Base-by-base conservation (phyloP, 805 yeast genomes). In the Yarrowia bubula region DNA sequence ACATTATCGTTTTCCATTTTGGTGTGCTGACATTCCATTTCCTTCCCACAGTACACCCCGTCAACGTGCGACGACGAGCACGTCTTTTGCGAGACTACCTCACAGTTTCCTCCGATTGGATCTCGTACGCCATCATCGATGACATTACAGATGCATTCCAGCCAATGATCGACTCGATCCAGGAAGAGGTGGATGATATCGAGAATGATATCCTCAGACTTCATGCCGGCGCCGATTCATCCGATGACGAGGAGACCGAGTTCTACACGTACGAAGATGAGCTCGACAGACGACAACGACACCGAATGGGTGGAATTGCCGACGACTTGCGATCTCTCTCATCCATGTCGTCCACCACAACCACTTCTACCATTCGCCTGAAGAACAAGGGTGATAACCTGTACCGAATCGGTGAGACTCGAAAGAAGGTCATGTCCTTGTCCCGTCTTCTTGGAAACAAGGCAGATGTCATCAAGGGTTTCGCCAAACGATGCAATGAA, bases 121-220 rank as follows among this genome's bases (percentile, higher is more conserved):
- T 95, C 51, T 93, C 97, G 1, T 95, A 95, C 76, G 98, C 98
- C 0, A 78, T 95, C 68, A 90, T 95, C 70, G 99, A 95, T 78
- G 98, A 95, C 74, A 90, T 95, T 68, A 93, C 98, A 0, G 99
- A 95, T 79, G 96, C 96, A 0, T 95, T 90, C 79, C 98, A 96
- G 0, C 99, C 99, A 2, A 85, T 95, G 88, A 92, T 95, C 68
- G 96, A 90, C 66, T 84, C 93, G 53, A 92, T 95, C 62, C 98
- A 95, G 73, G 91, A 87, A 66, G 99, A 95, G 71, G 98, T 95
- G 22, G 91, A 92, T 73, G 83, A 85, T n/a, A 95, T 95, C 68
- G 99, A 95, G 72, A 97, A 93, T 71, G 89, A 92, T 2, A 93
- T 95, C 62, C 78, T 95, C 70, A 81, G 83, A 65, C 88, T 95